These are phyloP conservation scores for Pseudonectria buxi DNA, from an alignment of 2,329 filamentous ascomycete genomes.

Conservation along the genomic window DNA sequence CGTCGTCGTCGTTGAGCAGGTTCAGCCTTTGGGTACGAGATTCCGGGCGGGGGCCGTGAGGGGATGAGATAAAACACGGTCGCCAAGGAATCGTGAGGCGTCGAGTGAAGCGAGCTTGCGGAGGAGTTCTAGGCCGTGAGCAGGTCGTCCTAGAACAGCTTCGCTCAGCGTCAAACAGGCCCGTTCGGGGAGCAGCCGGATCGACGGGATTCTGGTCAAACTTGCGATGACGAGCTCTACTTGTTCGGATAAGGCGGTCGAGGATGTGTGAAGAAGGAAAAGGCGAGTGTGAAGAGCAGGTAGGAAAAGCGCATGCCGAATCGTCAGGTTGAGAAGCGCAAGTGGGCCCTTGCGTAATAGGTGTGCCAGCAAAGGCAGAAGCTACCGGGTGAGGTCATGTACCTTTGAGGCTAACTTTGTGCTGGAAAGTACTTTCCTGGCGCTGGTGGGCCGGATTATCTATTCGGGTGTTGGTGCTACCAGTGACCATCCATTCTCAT, in stretches of 20 bases:
- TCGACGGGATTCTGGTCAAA: constrained; percentile 2
- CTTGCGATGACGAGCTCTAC: constrained; percentile 7
- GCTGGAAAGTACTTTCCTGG: constrained; percentile 2
- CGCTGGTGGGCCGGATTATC: constrained; percentile 20
- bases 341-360: constrained; percentile 36
- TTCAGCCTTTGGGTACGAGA: not conserved
- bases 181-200: constrained; percentile 1
- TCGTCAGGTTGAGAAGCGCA: constrained; percentile 30
- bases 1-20: no score
- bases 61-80: constrained; percentile 7
- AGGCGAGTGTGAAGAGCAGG: constrained; percentile 21
- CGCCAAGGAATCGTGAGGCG: constrained; percentile 8
- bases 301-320: constrained; percentile 28
- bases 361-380: constrained; percentile 16
- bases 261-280: constrained; percentile 11
- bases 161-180: constrained; percentile 18
- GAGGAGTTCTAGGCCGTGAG: constrained; percentile 31
- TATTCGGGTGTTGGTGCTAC: constrained; percentile 11
- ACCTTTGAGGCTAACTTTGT: not conserved
- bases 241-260: constrained; percentile 10
- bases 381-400: constrained; percentile 10
- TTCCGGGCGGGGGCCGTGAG: constrained; percentile 2
- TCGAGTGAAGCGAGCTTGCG: constrained; percentile 18
- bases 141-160: constrained; percentile 35
- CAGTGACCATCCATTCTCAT: constrained; percentile 4